Base-by-base conservation (phyloP, 805 yeast species). In the Spencermartinsiella europaea region DNA sequence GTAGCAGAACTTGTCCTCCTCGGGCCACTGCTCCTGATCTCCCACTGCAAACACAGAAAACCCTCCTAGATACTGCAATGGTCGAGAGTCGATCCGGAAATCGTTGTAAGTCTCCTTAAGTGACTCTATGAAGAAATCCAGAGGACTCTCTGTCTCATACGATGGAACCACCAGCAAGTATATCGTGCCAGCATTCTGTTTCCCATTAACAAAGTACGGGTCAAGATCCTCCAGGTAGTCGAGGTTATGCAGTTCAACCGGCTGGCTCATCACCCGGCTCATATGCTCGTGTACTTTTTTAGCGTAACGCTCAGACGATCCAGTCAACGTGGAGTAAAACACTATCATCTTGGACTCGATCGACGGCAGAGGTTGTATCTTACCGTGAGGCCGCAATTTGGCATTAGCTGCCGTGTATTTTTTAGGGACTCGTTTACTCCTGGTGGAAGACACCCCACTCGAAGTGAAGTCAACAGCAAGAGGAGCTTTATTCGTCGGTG, bases 121-220 rank as follows among this genome's bases (percentile, higher is more conserved):
- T 38, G 85, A 80, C 57, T 86, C 95, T 47, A 89, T 68, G 63
- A 88, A 87, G 60, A 80, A 90, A 64, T 89, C 97, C 27, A 90
- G 73, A 12, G 97, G 96, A 1, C 95, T 85, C 63, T 89, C 97
- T 0, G 90, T 85, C 54, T 88, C 96, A 61, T 89, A 89, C 0
- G 96, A 87, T 1, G 97, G 97, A 27, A 89, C 70, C 14, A 89
- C 86, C 48, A 89, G 53, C 33, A 90, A 61, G 58, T 87, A 89
- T 35, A 76, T 66, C 45, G 79, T 74, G 3, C 64, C 64, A 22
- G 56, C 44, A 31, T 57, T 50, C 20, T 47, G 46, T 10, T 52
- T 50, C 4, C 95, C 95, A 8, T 79, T 73, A 40, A 86, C 71
- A 61, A 89, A 89, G 63, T 77, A 89, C 48, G 84, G 84, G 58